Base-by-base conservation (phyloP, 768 basidiomycete species). In the Termitomyces sp. region DNA sequence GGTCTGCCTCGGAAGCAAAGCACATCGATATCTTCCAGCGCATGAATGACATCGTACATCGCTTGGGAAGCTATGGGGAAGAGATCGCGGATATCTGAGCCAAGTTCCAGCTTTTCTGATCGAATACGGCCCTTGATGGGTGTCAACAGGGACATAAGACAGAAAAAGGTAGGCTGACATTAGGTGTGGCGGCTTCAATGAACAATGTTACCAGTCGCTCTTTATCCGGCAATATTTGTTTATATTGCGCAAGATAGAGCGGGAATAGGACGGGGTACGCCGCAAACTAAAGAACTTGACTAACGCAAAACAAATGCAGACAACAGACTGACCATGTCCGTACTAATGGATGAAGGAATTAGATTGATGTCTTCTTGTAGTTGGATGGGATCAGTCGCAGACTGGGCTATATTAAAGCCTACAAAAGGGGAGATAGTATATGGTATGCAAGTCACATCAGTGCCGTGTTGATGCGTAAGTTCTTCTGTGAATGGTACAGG, bases 261-360 rank as follows among this genome's bases (percentile, higher is more conserved):
- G 87, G 87, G n/a, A 88, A 68, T 22, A 88, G 75, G 34, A 88
- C 72, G 3, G 87, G 87, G 61, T 83, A 85, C 39, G 80, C 84
- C 24, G 85, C 78, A 20, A 81, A 72, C 86, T 86, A 63, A 48
- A 39, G 30, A 37, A 45, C 18, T 45, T 36, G 11, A 52, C 22
- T 20, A 30, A 42, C 6, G 20, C 1, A 36, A 15, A n/a, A 22
- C 46, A 9, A 36, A 42, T 30, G 59, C 12, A 50, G 33, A 55
- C 54, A 37, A 45, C 65, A 34, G 27, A 67, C 78, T 56, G 59
- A 85, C 86, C 62, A 86, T 64, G 44, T 74, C 75, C 12, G 72
- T 65, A 63, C 75, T 74, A 39, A 85, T 61, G 9, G 81, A 76
- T 15, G 72, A 67, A 0, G 81, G 81, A 11, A 70, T 69, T 59